Evolutionary conservation across 169 alveolate genomes (phyloP).

Genomic region (Plasmodium yoelii): DNA sequence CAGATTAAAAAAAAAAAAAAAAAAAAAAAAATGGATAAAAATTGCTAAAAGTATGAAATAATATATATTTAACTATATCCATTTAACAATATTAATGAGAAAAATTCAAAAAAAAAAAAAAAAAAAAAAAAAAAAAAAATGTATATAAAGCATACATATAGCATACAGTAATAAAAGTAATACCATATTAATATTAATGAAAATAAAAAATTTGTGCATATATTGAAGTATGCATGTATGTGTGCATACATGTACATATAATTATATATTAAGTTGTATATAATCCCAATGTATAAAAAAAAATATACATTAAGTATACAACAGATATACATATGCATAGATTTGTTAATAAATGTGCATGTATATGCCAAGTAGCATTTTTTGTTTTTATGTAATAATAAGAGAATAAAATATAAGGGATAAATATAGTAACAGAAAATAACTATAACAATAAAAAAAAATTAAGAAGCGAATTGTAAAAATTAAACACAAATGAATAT

Average conservation of each 20-base stretch:
- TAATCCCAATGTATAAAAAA: background rate
- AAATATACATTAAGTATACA: conserved; percentile 7
- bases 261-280: conserved; percentile 3
- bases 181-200: background rate
- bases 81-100: no score
- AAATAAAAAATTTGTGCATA: background rate
- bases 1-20: no score
- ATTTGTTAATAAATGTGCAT: background rate
- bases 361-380: background rate
- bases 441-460: background rate
- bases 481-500: background rate
- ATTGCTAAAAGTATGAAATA: no score
- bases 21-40: no score
- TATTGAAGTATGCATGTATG: background rate
- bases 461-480: background rate
- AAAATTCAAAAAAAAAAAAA: no score
- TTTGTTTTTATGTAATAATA: background rate
- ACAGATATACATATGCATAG: background rate
- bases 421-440: background rate
- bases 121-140: no score
- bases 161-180: no score
- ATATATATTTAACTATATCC: no score
- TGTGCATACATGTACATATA: conserved; percentile 4
- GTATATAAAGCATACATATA: no score
- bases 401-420: background rate